Base-by-base conservation (phyloP, 2,329 filamentous ascomycete genomes). In the Grosmannia huntii region DNA sequence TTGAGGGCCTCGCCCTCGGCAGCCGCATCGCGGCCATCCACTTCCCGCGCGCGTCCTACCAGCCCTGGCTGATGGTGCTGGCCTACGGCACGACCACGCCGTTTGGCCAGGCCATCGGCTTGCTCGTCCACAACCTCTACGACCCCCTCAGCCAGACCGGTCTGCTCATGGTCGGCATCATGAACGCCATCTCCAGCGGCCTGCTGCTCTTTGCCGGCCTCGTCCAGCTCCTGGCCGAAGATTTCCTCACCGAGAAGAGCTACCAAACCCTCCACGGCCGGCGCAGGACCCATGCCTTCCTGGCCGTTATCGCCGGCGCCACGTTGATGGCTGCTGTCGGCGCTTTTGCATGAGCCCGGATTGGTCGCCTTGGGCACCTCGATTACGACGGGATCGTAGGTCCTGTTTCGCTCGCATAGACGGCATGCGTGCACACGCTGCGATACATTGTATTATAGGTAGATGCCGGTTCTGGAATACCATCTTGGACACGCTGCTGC, bases 1-100 rank as follows among this genome's bases (percentile, higher is more conserved):
- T 95, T 63, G 90, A 95, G 72, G 90, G 90, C 2, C 83, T 95
- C 16, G 90, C 90, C 0, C 80, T 95, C 5, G 90, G 90, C 7
- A 87, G 87, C 50, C 86, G 90, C 59, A 95, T 95, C 65, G 87
- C 89, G 0, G 86, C 87, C 11, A 83, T 95, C 31, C 83, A 86
- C 68, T 96, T 96, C 66, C 82, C 87, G 0, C 79, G 79, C 23
- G 79, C 79, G 3, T 92, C 88, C 0, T 72, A 81, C 1, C 87
- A 87, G 53, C 92, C 94, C 0, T 95, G 86, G 86, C 76, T 90
- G 10, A 90, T 90, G 86, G 86, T 88, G 1, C 72, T 90, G 16
- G 85, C 86, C 1, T 90, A 89, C 65, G 87, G 87, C 23, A 76
- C 80, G 60, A 90, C 86, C 1, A 95, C 90, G 0, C 90, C 90